phyloP scores from a whole-genome alignment of 2,329 filamentous ascomycete species.

The Fusarium sp. region DNA sequence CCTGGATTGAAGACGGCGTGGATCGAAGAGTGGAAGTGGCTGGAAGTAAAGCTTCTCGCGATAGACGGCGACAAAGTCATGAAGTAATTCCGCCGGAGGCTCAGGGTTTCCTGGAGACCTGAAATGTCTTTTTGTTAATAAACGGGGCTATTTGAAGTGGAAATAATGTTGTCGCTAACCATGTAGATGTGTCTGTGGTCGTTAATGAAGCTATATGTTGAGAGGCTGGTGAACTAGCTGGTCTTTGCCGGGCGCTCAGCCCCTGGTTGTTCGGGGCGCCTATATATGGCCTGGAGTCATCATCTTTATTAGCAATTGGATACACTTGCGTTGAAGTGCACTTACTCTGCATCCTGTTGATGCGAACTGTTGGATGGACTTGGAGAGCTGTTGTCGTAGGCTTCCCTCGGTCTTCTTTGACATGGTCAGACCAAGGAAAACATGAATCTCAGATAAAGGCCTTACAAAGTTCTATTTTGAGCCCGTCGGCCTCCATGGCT shows the following conservation, averaged over 20 bases:
- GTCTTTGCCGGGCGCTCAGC: neutral
- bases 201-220: conserved; percentile 24
- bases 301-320: neutral
- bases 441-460: neutral
- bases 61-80: conserved; percentile 22
- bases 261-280: neutral
- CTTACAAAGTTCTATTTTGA: conserved; percentile 11
- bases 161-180: neutral
- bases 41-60: conserved; percentile 36
- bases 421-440: neutral
- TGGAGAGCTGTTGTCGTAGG: neutral
- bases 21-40: conserved; percentile 30
- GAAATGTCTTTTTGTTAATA: accelerated
- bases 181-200: conserved; percentile 3
- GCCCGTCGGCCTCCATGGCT: neutral
- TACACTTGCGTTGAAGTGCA: neutral
- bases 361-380: conserved; percentile 2
- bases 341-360: conserved; percentile 9
- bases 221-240: neutral
- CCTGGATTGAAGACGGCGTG: conserved; percentile 8
- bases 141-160: neutral
- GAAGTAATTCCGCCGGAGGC: conserved; percentile 11
- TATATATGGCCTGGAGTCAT: too few relatives aligned
- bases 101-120: conserved; percentile 36
- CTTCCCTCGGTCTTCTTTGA: conserved; percentile 8